Conservation (phyloP, 805 yeast genomes). For the Nakazawaea peltata region DNA sequence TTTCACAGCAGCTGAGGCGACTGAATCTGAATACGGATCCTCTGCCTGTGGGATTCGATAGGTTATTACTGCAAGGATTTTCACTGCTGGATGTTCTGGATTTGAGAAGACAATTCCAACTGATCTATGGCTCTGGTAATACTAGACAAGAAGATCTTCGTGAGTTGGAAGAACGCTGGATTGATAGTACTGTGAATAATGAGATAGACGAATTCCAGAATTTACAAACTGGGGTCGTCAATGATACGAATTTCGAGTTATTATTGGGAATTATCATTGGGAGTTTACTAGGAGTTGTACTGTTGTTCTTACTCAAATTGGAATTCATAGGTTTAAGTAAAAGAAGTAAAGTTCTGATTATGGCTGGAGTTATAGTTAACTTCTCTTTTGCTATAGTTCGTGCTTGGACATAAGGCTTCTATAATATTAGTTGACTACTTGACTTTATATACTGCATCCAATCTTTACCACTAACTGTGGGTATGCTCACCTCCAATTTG, state of each 20-base stretch:
- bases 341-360: constrained; percentile 57
- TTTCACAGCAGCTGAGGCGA: constrained; percentile 42
- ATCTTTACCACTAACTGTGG: not conserved
- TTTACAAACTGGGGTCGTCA: constrained; percentile 20
- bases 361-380: constrained; percentile 66
- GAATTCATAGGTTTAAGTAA: constrained; percentile 49
- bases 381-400: constrained; percentile 56
- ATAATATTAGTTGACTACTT: not conserved
- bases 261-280: constrained; percentile 69
- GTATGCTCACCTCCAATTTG: not conserved
- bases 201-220: constrained; percentile 39
- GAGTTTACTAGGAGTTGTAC: constrained; percentile 64
- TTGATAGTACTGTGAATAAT: constrained; percentile 63
- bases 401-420: constrained; percentile 24
- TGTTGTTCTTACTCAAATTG: constrained; percentile 53
- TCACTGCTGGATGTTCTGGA: constrained; percentile 67
- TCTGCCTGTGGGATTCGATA: constrained; percentile 78
- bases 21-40: constrained; percentile 49
- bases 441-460: constrained; percentile 4
- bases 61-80: constrained; percentile 78
- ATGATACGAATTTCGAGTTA: constrained; percentile 49
- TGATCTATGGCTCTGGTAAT: constrained; percentile 46
- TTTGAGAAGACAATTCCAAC: constrained; percentile 66
- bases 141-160: constrained; percentile 43
- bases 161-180: constrained; percentile 82